phyloP scores from a whole-genome alignment of 768 basidiomycete genomes.

The Mycena pura region DNA sequence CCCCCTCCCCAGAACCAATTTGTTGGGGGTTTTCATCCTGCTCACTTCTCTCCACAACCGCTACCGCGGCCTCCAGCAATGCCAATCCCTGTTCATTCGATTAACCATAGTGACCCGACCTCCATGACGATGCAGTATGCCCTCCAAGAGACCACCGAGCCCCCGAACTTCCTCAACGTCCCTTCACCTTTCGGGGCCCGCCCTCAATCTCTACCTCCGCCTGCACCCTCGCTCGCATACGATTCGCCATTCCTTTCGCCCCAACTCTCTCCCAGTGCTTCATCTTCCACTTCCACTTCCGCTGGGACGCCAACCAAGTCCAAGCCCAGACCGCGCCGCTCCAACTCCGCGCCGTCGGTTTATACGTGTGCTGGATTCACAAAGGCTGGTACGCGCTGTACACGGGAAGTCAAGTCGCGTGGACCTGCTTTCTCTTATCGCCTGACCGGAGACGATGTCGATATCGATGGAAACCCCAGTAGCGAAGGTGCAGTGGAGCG shows the following conservation, averaged over 20 bases:
- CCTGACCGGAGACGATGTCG: conserved; percentile 14
- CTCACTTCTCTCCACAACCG: conserved; percentile 14
- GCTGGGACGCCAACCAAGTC: conserved; percentile 7
- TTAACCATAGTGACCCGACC: conserved; percentile 4
- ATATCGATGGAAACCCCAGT: conserved; percentile 20
- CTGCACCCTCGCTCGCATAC: neutral
- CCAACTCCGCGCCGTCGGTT: conserved; percentile 22
- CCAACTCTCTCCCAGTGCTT: neutral
- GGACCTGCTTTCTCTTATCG: conserved; percentile 27
- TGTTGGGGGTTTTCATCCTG: conserved; percentile 25
- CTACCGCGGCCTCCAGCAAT: conserved; percentile 28
- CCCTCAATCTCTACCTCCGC: conserved; percentile 21
- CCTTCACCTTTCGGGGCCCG: conserved; percentile 1
- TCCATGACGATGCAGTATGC: conserved; percentile 33
- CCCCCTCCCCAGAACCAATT: conserved; percentile 11
- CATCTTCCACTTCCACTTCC: conserved; percentile 3
- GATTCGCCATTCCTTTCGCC: conserved; percentile 27
- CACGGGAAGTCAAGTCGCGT: conserved; percentile 28
- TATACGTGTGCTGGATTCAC: conserved; percentile 27
- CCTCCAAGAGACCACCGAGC: conserved; percentile 17
- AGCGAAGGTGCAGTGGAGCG: conserved; percentile 28
- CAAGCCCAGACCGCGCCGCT: conserved; percentile 22
- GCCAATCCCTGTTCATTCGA: conserved; percentile 25
- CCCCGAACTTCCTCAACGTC: conserved; percentile 19
- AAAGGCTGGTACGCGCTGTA: conserved; percentile 25